Evolutionary conservation across 176 grass and related monocot species (phyloP), one percentile per base, ranked within the genome.

Genomic region (Triticum urartu): DNA sequence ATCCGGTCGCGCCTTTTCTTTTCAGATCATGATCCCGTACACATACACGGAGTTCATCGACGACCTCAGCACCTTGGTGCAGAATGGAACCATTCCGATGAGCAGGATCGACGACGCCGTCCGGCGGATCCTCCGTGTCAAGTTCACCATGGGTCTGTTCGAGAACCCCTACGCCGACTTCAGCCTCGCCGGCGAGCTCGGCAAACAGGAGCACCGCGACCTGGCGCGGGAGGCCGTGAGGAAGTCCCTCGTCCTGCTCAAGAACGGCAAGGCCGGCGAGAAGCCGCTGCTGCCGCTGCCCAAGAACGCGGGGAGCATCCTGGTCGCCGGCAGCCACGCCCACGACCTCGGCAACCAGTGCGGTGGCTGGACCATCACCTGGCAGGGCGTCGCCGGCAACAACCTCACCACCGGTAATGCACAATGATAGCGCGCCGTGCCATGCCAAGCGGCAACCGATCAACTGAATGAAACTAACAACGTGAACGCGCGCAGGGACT

Each of bases 361-460:
- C 21, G 90, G 95, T 48, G 95, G 95, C 18, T 97, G 92, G 95
- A 97, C 95, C 65, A 92, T 92, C 11, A 78, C 77, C 54, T 94
- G 90, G 95, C 92, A 92, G 6, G 95, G 95, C 21, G 25, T 26
- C 15, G 45, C 50, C 12, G 92, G 92, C 6, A 92, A 70, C 68
- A 34, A 70, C 26, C 73, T 54, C 25, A 54, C 73, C 73, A 33
- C 45, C 26, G 73, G 60, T 63, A 63, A 63, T 1, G 60, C 60
- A 63, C 9, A 63, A 63, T 11, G 60, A 63, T 63, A 24, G 20
- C 3, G 9, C 3, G 60, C n/a, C n/a, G 60, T 63, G 56, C 56
- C 9, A 21, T 59, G 56, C 56, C 56, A 59, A 9, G 56, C 56
- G 56, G 20, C 18, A 3, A 21, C 20, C 56, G 56, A 59, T 59